Evolutionary conservation across 331 rosid species (phyloP).

Genomic region (Quercus phellos): DNA sequence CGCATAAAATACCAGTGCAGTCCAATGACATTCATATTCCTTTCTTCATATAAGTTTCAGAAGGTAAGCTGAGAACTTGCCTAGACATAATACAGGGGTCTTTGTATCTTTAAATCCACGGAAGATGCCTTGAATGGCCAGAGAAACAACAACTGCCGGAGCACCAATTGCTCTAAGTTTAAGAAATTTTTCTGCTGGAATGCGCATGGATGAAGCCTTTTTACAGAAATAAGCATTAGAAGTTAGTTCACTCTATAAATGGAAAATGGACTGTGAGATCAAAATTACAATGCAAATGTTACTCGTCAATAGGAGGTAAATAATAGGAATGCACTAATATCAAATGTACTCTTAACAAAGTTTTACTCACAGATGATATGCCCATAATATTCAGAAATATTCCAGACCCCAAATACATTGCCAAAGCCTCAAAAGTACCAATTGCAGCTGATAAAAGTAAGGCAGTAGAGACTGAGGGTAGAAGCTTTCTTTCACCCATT

Average conservation of each 20-base stretch:
- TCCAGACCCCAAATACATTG: constrained; percentile 71
- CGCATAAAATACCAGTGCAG: not conserved
- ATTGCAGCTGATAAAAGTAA: constrained; percentile 65
- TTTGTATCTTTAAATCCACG: constrained; percentile 97
- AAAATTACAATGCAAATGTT: not conserved
- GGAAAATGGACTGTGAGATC: not conserved
- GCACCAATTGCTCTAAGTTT: constrained; percentile 87
- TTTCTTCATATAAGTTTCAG: not conserved
- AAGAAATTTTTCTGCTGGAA: constrained; percentile 61
- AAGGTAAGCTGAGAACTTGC: constrained; percentile 40
- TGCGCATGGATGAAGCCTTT: constrained; percentile 65
- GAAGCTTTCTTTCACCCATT: constrained; percentile 46
- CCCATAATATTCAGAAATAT: constrained; percentile 69
- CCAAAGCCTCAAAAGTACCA: constrained; percentile 82
- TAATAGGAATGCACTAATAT: not conserved
- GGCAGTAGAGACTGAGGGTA: constrained; percentile 94
- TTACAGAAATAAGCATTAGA: constrained; percentile 5
- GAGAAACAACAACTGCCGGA: constrained; percentile 94
- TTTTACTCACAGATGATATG: constrained; percentile 57
- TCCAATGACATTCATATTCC: not conserved
- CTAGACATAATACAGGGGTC: constrained; percentile 87
- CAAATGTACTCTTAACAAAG: not conserved
- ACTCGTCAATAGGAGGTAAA: not conserved
- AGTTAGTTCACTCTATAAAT: not conserved
- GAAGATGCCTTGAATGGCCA: constrained; percentile 97